Percentiles rank a stretch among this genome's conserved stretches.
Evolutionary conservation across 202 grass and related monocot species (phyloP).

Genomic region (Saccharum hybrid): DNA sequence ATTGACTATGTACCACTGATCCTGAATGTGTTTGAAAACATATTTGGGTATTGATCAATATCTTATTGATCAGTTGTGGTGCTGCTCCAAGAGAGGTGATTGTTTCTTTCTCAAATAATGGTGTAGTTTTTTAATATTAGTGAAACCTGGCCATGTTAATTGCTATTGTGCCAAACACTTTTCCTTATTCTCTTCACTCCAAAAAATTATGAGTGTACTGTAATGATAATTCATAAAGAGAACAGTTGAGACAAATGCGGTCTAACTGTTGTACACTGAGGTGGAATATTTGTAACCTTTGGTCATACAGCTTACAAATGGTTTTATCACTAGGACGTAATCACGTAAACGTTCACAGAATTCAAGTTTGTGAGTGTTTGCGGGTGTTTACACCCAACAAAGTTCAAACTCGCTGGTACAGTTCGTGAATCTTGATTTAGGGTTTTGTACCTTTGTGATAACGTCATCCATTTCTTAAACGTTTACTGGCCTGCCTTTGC

Average conservation of each 20-base stretch:
- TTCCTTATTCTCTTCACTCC: background rate
- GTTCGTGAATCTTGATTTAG: background rate
- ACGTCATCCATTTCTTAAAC: background rate
- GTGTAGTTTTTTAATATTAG: background rate
- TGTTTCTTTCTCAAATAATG: background rate
- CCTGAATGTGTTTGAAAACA: background rate
- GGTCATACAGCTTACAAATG: background rate
- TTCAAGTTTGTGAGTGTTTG: slow-evolving; percentile 18
- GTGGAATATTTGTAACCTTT: background rate
- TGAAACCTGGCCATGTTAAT: background rate
- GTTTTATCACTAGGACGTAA: background rate
- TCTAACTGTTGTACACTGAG: slow-evolving; percentile 2
- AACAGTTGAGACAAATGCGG: background rate
- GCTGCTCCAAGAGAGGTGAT: background rate
- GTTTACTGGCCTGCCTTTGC: slow-evolving; percentile 16
- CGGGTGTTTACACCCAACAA: background rate
- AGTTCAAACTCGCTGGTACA: background rate
- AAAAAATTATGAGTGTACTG: background rate
- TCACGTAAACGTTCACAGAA: background rate
- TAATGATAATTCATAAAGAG: background rate
- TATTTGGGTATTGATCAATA: background rate
- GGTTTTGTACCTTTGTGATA: slow-evolving; percentile 15
- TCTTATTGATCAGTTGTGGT: background rate
- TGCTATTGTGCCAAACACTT: background rate
- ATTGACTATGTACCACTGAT: background rate